Base-by-base conservation (phyloP, 2,329 filamentous ascomycete species). In the Colletotrichum incanum region DNA sequence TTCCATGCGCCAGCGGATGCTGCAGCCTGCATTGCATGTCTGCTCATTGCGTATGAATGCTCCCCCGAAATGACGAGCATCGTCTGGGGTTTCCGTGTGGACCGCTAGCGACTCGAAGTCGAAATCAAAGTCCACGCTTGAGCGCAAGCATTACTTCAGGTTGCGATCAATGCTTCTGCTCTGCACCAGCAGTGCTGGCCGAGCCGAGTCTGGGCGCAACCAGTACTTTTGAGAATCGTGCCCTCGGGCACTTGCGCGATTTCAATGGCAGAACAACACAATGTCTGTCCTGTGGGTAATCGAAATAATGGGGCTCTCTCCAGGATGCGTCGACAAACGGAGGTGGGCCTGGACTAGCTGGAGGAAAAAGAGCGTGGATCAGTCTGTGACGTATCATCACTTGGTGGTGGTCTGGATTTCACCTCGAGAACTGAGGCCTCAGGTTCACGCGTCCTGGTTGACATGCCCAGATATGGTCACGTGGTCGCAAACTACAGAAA, bases 251-350 rank as follows among this genome's bases (percentile, higher is more conserved):
- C 20, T 47, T 63, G 67, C 62, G 62, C 62, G 55, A 71, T 39
- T 55, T 49, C 63, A 56, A 39, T 49, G 12, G 39, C 47, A 66
- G 43, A 34, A 39, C 20, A 20, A 37, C 37, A 71, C 14, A 66
- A 54, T 31, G 62, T 60, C 47, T 14, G 9, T 49, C 43, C 43
- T 9, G 43, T 47, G n/a, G 39, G 62, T n/a, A 39, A 52, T 59
- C 65, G 37, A 23, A 58, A 8, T 1, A 14, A 41, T 16, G 43
- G 52, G 31, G 12, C 54, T 67, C 18, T 54, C 56, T 65, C 50
- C 50, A 72, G 65, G 63, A 67, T 67, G 45, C 28, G 50, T 65
- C 69, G 52, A 55, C 43, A 54, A 63, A 58, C 41, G 39, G 37
- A 54, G 65, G 69, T 69, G 69, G 69, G 62, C 54, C 62, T 41